These are phyloP conservation scores for Ogataea corticis DNA, from an alignment of 805 yeast species.

Conservation along the genomic window DNA sequence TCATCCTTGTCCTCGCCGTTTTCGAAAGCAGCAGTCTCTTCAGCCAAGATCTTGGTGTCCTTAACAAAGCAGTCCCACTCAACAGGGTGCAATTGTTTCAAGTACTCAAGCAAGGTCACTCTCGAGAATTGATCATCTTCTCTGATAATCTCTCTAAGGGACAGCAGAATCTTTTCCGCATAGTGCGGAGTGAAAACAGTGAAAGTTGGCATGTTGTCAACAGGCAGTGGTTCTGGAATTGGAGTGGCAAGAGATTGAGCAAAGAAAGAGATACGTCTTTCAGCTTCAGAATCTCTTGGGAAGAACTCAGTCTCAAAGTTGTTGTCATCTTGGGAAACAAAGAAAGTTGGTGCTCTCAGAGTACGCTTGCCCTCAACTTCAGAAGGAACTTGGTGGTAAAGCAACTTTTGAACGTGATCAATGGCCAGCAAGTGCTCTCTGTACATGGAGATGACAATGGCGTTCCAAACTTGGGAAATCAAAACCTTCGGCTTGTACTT, in stretches of 20 bases:
- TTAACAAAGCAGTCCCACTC: constrained; percentile 98
- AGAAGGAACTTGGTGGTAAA: constrained; percentile 97
- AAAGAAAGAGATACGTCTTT: constrained; percentile 98
- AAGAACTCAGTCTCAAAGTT: constrained; percentile 95
- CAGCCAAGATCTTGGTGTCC: constrained; percentile 93
- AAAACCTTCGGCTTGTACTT: constrained; percentile 98
- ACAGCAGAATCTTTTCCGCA: constrained; percentile 87
- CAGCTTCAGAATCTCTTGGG: constrained; percentile 97
- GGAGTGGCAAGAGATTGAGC: constrained; percentile 99
- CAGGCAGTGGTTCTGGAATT: constrained; percentile 98
- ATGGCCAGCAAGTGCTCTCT: constrained; percentile 98
- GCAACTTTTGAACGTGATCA: constrained; percentile 96
- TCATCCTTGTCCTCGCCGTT: constrained; percentile 64
- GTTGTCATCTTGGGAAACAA: constrained; percentile 95
- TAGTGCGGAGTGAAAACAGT: constrained; percentile 97
- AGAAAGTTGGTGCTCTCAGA: constrained; percentile 97
- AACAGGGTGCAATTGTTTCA: constrained; percentile 92
- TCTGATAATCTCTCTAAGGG: constrained; percentile 93
- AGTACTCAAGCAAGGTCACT: constrained; percentile 88
- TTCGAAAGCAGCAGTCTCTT: constrained; percentile 84
- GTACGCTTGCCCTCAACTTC: constrained; percentile 98
- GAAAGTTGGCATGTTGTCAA: constrained; percentile 99
- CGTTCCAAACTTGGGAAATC: constrained; percentile 99
- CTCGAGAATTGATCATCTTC: constrained; percentile 97
- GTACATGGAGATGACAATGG: constrained; percentile 98